A percentile compares a stretch with the other conserved stretches of the same genome.
These are phyloP conservation scores for Suhomyces sp. DNA, from an alignment of 805 yeast species.

Conservation along the genomic window DNA sequence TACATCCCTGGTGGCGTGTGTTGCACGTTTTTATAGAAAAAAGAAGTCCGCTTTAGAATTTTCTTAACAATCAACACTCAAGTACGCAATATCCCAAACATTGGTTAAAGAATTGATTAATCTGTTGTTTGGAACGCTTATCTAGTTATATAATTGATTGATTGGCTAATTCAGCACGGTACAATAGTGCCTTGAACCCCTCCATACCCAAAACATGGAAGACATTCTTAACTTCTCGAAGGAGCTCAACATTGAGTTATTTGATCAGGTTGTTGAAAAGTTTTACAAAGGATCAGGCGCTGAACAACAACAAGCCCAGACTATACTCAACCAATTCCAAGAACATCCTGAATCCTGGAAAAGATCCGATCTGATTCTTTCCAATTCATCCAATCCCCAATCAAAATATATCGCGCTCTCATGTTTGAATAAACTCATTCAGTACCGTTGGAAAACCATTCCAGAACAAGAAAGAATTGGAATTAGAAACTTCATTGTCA, in stretches of 20 bases:
- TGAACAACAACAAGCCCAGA: conserved; percentile 72
- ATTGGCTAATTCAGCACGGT: background rate
- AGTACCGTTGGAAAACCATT: conserved; percentile 88
- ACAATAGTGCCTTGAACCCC: background rate
- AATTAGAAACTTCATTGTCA: conserved; percentile 88
- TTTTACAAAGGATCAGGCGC: conserved; percentile 75
- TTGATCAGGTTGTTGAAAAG: conserved; percentile 82
- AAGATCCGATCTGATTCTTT: conserved; percentile 83
- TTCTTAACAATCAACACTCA: background rate
- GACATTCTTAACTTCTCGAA: conserved; percentile 79
- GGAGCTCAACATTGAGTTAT: conserved; percentile 73
- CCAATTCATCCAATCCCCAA: conserved; percentile 74
- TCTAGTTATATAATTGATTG: background rate
- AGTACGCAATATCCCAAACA: background rate
- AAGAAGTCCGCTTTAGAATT: background rate
- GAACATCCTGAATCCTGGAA: conserved; percentile 97
- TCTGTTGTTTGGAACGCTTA: background rate
- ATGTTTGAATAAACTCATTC: conserved; percentile 84
- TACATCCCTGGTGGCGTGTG: conserved; percentile 1
- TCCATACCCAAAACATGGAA: conserved; percentile 54
- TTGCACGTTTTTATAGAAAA: background rate
- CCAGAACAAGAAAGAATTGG: conserved; percentile 89
- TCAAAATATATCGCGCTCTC: conserved; percentile 90
- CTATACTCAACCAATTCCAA: conserved; percentile 74
- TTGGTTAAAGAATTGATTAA: background rate